phyloP scores from a whole-genome alignment of 768 basidiomycete genomes.

The Trametes villosa region DNA sequence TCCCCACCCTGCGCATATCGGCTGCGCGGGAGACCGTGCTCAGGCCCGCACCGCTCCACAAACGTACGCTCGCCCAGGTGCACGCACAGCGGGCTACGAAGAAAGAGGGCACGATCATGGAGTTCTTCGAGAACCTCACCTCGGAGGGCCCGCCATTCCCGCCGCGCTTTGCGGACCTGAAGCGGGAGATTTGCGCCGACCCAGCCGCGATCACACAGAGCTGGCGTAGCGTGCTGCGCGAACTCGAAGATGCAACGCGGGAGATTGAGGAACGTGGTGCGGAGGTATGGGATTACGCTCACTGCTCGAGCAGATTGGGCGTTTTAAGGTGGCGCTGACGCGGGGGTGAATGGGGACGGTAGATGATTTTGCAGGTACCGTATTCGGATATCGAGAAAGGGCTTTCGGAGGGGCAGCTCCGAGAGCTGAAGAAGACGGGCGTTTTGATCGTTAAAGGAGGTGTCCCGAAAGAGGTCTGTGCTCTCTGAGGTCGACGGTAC shows the following conservation, averaged over 20 bases:
- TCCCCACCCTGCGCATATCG: no score
- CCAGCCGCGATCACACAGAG: slow-evolving; percentile 47
- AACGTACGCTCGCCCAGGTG: no score
- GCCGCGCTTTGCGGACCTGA: slow-evolving; percentile 60
- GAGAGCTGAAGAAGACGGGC: slow-evolving; percentile 54
- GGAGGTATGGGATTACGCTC: slow-evolving; percentile 46
- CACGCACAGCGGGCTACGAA: slow-evolving; percentile 19
- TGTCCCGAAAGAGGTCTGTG: slow-evolving; percentile 52
- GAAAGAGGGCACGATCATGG: slow-evolving; percentile 47
- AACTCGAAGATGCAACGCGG: slow-evolving; percentile 49
- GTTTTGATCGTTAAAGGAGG: slow-evolving; percentile 61
- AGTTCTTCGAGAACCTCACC: slow-evolving; percentile 51
- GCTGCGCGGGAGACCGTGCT: no score
- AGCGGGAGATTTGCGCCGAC: slow-evolving; percentile 52
- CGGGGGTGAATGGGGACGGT: neutral
- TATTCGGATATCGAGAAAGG: slow-evolving; percentile 53
- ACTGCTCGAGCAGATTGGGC: neutral
- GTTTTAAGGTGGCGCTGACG: neutral
- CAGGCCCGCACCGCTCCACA: no score
- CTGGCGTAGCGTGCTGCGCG: slow-evolving; percentile 59
- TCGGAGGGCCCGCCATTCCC: slow-evolving; percentile 50
- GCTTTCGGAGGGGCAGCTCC: slow-evolving; percentile 48
- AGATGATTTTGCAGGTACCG: slow-evolving; percentile 56
- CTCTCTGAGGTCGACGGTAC: no score
- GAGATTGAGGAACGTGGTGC: slow-evolving; percentile 53